A percentile compares a stretch with the other conserved stretches of the same genome.
These are phyloP conservation scores for Termitomyces sp. DNA, from an alignment of 768 basidiomycete genomes.

Conservation along the genomic window DNA sequence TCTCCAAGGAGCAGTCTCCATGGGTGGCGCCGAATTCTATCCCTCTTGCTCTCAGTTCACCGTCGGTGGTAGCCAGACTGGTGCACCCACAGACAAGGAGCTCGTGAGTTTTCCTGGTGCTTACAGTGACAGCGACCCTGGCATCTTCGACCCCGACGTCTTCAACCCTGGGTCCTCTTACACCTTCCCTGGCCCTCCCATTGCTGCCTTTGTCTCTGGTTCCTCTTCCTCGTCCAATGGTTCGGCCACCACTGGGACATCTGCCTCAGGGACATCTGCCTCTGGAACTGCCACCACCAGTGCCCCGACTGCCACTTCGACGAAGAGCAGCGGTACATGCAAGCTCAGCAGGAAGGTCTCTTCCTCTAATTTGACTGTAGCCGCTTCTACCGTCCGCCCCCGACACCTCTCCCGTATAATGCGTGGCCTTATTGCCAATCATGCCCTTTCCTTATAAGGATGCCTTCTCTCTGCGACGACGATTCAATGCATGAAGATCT, in stretches of 20 bases:
- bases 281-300: slow-evolving; percentile 8
- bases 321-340: slow-evolving; percentile 16
- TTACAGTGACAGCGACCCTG: slow-evolving; percentile 68
- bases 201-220: slow-evolving; percentile 38
- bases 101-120: slow-evolving; percentile 71
- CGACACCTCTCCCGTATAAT: slow-evolving; percentile 29
- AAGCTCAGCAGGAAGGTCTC: slow-evolving; percentile 14
- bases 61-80: slow-evolving; percentile 53
- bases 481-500: background rate
- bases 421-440: slow-evolving; percentile 22
- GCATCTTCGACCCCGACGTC: slow-evolving; percentile 59
- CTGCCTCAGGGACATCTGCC: background rate
- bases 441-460: slow-evolving; percentile 1
- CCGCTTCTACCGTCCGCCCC: slow-evolving; percentile 17
- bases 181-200: slow-evolving; percentile 49
- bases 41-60: slow-evolving; percentile 62
- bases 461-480: background rate
- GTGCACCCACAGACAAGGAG: slow-evolving; percentile 40
- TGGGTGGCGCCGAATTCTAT: slow-evolving; percentile 78
- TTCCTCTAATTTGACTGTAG: slow-evolving; percentile 4
- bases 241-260: background rate
- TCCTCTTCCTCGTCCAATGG: slow-evolving; percentile 1
- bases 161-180: slow-evolving; percentile 32
- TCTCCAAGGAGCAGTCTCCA: slow-evolving; percentile 56
- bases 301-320: slow-evolving; percentile 8